Conservation (phyloP, 2,329 filamentous ascomycete species). For the Monosporascus sp. region DNA sequence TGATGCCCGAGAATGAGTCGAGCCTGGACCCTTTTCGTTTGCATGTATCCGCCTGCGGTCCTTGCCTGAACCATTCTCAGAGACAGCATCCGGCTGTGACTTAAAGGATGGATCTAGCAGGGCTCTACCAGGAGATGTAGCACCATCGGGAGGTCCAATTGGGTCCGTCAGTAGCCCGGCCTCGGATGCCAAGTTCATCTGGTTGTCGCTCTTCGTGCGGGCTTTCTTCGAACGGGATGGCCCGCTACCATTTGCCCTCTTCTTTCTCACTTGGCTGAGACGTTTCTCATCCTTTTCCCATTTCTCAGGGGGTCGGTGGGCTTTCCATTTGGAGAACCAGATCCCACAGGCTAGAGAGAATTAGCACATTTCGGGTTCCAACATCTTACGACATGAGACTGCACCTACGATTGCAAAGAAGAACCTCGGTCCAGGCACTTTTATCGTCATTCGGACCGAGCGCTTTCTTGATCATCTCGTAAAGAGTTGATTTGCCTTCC, state of each 20-base stretch:
- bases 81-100: conserved; percentile 31
- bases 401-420: conserved; percentile 80
- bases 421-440: conserved; percentile 61
- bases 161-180: conserved; percentile 50
- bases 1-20: conserved; percentile 41
- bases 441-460: conserved; percentile 59
- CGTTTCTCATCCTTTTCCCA: conserved; percentile 66
- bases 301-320: conserved; percentile 73
- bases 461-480: conserved; percentile 75
- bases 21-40: conserved; percentile 29
- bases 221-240: conserved; percentile 42
- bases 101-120: conserved; percentile 7
- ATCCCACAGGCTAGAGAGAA: conserved; percentile 68
- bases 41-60: conserved; percentile 7
- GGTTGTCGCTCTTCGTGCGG: conserved; percentile 42
- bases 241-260: conserved; percentile 37
- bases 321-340: conserved; percentile 85
- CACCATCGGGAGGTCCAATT: conserved; percentile 39
- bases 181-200: conserved; percentile 46
- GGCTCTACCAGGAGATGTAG: conserved; percentile 21
- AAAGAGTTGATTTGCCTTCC: conserved; percentile 57
- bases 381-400: not conserved
- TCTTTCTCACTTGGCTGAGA: conserved; percentile 46
- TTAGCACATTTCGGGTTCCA: conserved; percentile 20
- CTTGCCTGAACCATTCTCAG: conserved; percentile 19